Evolutionary conservation across 2,329 filamentous ascomycete genomes (phyloP), one percentile per base, ranked within the genome.

Genomic region (Alternaria panax): DNA sequence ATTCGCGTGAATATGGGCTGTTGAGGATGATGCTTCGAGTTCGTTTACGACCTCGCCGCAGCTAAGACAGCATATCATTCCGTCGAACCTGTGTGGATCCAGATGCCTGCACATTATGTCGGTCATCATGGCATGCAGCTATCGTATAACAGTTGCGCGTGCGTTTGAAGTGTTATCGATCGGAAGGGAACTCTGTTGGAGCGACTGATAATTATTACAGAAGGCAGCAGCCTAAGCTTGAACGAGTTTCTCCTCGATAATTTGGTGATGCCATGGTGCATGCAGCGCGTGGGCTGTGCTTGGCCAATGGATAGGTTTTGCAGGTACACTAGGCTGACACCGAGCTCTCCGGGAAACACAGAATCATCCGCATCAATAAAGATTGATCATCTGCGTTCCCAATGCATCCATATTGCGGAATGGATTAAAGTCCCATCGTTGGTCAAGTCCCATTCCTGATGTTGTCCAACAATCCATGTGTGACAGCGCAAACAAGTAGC

Each of bases 51-150:
- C 32, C 36, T 64, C 57, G 4, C 65, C 62, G 25, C 65, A 68
- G 4, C 52, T 42, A 11, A 68, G 54, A 40, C 63, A 64, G 47
- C 60, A 63, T 20, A 61, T 55, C 9, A 65, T 24, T 24, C 50
- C 51, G 30, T 66, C 65, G 27, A 66, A 68, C 5, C 51, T 50
- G 16, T 59, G 58, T 12, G 65, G 16, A 52, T 68, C 64, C 7
- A 50, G 32, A 28, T 68, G 63, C n/a, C 43, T 34, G 43, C 63
- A 66, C 9, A 32, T 5, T 2, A 4, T 5, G 22, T 24, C 47
- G 30, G 38, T 12, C 53, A 54, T 57, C 12, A 9, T 45, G 51
- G 18, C n/a, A 8, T 5, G 16, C 16, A 14, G 41, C 9, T 11
- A 2, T 24, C 2, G 5, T 41, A n/a, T 16, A 22, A 11, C 14